These are phyloP conservation scores for Incumbomyces lentus DNA, from an alignment of 2,329 filamentous ascomycete genomes.

Conservation along the genomic window DNA sequence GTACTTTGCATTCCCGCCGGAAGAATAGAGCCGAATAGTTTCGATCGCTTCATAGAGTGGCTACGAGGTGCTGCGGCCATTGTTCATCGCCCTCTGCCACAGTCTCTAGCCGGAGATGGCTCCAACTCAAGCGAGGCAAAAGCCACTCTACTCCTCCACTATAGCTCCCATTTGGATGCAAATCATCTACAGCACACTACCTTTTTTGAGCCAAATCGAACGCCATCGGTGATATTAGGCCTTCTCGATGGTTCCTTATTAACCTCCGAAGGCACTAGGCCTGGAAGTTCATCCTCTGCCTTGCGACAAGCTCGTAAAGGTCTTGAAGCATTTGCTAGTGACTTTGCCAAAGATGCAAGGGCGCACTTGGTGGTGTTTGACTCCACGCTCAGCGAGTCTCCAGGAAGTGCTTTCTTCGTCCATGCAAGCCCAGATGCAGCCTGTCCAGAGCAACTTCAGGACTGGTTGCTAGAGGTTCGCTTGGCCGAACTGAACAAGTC, in stretches of 20 bases:
- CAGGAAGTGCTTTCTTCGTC: background rate
- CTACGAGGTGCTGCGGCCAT: constrained; percentile 52
- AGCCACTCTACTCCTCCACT: constrained; percentile 80
- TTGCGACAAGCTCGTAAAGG: background rate
- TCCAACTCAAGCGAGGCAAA: constrained; percentile 72
- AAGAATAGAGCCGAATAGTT: constrained; percentile 70
- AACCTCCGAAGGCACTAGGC: constrained; percentile 46
- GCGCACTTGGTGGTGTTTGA: background rate
- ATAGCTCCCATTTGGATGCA: constrained; percentile 60
- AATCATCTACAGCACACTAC: constrained; percentile 50
- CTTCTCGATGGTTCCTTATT: constrained; percentile 58
- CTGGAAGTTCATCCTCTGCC: constrained; percentile 22
- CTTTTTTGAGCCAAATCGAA: constrained; percentile 83
- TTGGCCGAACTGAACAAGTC: background rate
- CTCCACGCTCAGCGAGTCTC: background rate
- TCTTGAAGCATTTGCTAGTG: background rate
- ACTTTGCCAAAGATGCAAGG: background rate
- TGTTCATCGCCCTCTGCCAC: background rate
- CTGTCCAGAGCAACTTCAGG: background rate
- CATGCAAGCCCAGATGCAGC: background rate
- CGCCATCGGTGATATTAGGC: constrained; percentile 72
- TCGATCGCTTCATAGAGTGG: constrained; percentile 65
- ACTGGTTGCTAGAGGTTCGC: background rate
- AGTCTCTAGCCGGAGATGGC: background rate
- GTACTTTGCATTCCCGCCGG: constrained; percentile 79